A percentile compares a stretch with the other conserved stretches of the same genome.
Evolutionary conservation across 495 filamentous ascomycete genomes (phyloP).

Genomic region (Cudoniella acicularis): DNA sequence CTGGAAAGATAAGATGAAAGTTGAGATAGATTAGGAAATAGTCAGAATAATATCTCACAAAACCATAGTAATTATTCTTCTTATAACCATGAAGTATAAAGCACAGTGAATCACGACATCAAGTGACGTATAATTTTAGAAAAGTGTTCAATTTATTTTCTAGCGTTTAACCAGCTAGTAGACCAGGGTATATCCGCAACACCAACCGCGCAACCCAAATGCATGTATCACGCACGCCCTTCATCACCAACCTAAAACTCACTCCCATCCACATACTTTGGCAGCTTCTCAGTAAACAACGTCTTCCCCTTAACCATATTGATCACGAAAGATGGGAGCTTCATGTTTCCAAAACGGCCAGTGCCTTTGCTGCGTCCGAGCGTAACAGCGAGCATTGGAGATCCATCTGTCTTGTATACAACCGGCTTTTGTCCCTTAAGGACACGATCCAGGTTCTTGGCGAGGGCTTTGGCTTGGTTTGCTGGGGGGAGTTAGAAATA

Average conservation of each 20-base stretch:
- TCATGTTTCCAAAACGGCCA: slow-evolving; percentile 16
- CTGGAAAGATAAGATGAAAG: too few species aligned
- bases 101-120: too few species aligned
- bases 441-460: slow-evolving; percentile 22
- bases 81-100: too few species aligned
- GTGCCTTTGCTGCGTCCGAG: slow-evolving; percentile 24
- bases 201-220: neutral
- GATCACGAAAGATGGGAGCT: slow-evolving; percentile 14
- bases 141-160: too few species aligned
- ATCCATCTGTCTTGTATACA: slow-evolving; percentile 32
- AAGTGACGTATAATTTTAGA: too few species aligned
- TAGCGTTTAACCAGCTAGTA: too few species aligned
- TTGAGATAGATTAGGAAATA: too few species aligned
- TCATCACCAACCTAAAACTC: neutral
- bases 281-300: slow-evolving; percentile 3
- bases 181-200: neutral
- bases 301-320: neutral
- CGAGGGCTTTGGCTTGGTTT: slow-evolving; percentile 12
- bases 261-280: neutral
- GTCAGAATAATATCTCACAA: too few species aligned
- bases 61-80: too few species aligned
- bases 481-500: neutral
- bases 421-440: slow-evolving; percentile 33
- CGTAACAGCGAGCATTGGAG: slow-evolving; percentile 17
- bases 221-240: neutral